A percentile compares a stretch with the other conserved stretches of the same genome.
These are phyloP conservation scores for Ogataea salicorniae DNA, from an alignment of 805 yeast species.

Conservation along the genomic window DNA sequence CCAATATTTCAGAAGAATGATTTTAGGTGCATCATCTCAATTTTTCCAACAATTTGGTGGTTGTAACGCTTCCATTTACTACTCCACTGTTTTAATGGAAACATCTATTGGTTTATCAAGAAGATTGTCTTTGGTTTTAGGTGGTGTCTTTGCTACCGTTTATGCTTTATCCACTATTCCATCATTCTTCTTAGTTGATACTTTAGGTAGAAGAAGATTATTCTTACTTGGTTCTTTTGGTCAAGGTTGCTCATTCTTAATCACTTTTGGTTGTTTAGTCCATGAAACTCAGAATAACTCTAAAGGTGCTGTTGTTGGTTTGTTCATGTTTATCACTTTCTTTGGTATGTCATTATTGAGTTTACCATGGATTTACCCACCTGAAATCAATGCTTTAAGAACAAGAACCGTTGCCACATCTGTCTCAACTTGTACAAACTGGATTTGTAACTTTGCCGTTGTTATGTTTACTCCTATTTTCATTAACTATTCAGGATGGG, in stretches of 20 bases:
- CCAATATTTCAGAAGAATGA: constrained; percentile 56
- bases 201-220: constrained; percentile 60
- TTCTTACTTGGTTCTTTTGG: constrained; percentile 42
- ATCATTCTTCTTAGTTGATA: constrained; percentile 55
- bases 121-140: constrained; percentile 53
- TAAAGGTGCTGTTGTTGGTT: constrained; percentile 65
- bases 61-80: constrained; percentile 66
- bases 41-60: constrained; percentile 70
- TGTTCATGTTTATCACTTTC: constrained; percentile 52
- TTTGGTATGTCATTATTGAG: constrained; percentile 45
- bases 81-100: constrained; percentile 53
- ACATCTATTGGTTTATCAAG: constrained; percentile 44
- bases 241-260: constrained; percentile 44
- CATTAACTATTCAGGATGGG: constrained; percentile 49
- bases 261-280: constrained; percentile 46
- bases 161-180: constrained; percentile 60
- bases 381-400: constrained; percentile 62
- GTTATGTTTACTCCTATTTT: constrained; percentile 64
- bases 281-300: constrained; percentile 38
- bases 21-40: constrained; percentile 61
- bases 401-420: constrained; percentile 68
- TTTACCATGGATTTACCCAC: constrained; percentile 57
- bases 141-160: constrained; percentile 60
- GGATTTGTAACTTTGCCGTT: constrained; percentile 64
- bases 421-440: constrained; percentile 58